A percentile compares a stretch with the other conserved stretches of the same genome.
Conservation (phyloP, 2,329 filamentous ascomycete genomes). For the Diaporthe amygdali region DNA sequence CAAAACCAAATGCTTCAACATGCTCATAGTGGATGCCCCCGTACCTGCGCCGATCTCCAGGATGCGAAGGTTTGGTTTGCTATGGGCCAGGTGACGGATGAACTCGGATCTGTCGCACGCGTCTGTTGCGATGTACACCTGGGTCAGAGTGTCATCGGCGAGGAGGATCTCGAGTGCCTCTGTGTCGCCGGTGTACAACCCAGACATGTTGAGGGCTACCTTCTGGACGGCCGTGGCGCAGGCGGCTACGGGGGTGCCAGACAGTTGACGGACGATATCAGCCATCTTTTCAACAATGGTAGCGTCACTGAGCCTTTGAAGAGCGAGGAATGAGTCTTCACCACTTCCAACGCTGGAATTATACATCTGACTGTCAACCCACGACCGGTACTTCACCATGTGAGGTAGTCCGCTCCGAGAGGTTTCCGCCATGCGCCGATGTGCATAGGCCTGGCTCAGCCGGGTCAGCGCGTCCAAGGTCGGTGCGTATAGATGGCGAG, state of each 20-base stretch:
- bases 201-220: not conserved
- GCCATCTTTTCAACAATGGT: not conserved
- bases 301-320: no score
- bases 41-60: slow-evolving; percentile 10
- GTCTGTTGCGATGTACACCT: no score
- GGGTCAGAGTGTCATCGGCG: no score
- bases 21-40: not conserved
- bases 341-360: not conserved
- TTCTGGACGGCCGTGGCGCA: not conserved
- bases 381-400: not conserved
- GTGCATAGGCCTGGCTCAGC: not conserved
- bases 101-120: no score
- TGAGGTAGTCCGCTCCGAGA: not conserved
- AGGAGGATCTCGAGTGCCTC: no score
- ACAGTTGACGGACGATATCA: not conserved
- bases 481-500: not conserved
- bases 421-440: not conserved
- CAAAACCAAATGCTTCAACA: not conserved
- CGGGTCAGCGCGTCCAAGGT: not conserved
- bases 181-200: not conserved
- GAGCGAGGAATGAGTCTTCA: no score
- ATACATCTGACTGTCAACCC: not conserved
- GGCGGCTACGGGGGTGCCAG: not conserved
- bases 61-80: not conserved
- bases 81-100: no score